Base-by-base conservation (phyloP, 2,329 filamentous ascomycete species). In the Emergomyces pasteurianus region DNA sequence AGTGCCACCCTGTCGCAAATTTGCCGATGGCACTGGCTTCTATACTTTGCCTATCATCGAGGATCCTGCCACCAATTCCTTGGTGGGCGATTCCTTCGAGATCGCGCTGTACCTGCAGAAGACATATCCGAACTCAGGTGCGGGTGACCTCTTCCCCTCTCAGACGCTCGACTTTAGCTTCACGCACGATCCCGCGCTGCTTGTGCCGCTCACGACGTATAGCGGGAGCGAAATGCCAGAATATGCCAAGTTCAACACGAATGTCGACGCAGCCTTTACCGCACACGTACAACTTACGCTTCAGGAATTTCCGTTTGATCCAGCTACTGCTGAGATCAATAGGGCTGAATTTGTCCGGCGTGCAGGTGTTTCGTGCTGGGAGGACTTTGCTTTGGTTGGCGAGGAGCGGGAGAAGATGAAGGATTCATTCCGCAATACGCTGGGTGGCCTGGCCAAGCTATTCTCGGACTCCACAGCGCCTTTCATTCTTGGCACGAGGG, bases 51-150 rank as follows among this genome's bases (percentile, higher is more conserved):
- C 85, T 1, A 76, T 86, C 49, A 69, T 87, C 26, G 65, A 73
- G 0, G 81, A 86, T 58, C 68, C 74, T 0, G 60, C 66, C 21
- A 79, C 77, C 0, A 67, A 66, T 5, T 62, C 70, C 0, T 58
- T 75, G 0, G 60, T 86, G 2, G 85, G 85, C 5, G 85, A 88
- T 71, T 83, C 83, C 2, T 85, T 86, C 67, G 85, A 87, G 58
- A 87, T 87, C 62, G 85, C 85, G 7, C 71, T 79, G 31, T 81
- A 86, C 65, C 75, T 87, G 1, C 78, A 86, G 28, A 71, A 77
- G 1, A 75, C 69, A 0, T 84, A 81, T 60, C 81, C 82, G 0
- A 61, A 70, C 36, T 69, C 76, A 0, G 78, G 78, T 1, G 73
- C 67, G 1, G 76, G 77, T 0, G 69, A 77, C 53, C 74, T 86